Evolutionary conservation across 1,139 yeast species (phyloP).

Genomic region (Eremothecium sinecaudum): DNA sequence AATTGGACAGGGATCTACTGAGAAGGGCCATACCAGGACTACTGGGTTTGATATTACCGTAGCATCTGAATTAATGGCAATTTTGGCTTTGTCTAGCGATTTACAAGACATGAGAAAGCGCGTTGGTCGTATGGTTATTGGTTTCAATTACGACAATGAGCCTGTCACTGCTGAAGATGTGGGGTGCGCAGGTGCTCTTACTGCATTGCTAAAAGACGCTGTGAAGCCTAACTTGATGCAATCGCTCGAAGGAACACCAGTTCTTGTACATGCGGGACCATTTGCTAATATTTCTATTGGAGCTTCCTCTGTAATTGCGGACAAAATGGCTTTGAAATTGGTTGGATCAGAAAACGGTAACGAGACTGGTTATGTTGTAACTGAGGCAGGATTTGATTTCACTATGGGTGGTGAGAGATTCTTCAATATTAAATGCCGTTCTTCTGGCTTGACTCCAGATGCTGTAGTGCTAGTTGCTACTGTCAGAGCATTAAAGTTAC

Average conservation of each 20-base stretch:
- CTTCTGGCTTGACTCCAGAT: slow-evolving; percentile 64
- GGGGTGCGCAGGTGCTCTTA: slow-evolving; percentile 73
- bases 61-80: slow-evolving; percentile 77
- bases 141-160: slow-evolving; percentile 49
- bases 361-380: slow-evolving; percentile 57
- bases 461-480: slow-evolving; percentile 74
- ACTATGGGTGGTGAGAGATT: slow-evolving; percentile 88
- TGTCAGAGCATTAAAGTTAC: slow-evolving; percentile 67
- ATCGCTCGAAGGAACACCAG: slow-evolving; percentile 78
- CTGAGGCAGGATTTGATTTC: slow-evolving; percentile 81
- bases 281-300: slow-evolving; percentile 82
- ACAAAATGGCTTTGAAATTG: slow-evolving; percentile 60
- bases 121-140: slow-evolving; percentile 65
- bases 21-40: slow-evolving; percentile 60
- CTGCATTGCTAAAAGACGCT: slow-evolving; percentile 73
- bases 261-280: slow-evolving; percentile 79
- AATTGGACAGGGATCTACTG: slow-evolving; percentile 69
- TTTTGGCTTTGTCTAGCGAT: slow-evolving; percentile 60
- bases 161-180: slow-evolving; percentile 73
- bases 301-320: slow-evolving; percentile 74
- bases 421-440: slow-evolving; percentile 69
- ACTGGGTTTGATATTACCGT: slow-evolving; percentile 78
- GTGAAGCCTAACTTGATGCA: slow-evolving; percentile 79
- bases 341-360: slow-evolving; percentile 38
- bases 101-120: slow-evolving; percentile 59